Evolutionary conservation across 192 early-diverging fungal species (phyloP).

Genomic region (Gaertneriomyces semiglobifer): DNA sequence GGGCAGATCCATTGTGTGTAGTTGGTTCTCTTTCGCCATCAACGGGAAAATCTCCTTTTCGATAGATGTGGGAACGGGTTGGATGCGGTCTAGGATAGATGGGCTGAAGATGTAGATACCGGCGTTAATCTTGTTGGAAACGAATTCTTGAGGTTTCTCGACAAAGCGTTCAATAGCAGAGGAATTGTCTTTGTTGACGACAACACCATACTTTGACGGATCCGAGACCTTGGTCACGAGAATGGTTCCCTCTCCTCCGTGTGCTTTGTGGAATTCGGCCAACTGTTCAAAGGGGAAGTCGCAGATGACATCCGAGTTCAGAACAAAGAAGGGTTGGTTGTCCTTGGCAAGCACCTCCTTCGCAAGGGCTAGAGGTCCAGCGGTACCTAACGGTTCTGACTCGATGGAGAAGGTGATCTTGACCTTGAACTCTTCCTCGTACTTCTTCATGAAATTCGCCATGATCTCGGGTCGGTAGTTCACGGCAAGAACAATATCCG

Average conservation of each 20-base stretch:
- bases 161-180: slow-evolving; percentile 90
- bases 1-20: slow-evolving; percentile 90
- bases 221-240: slow-evolving; percentile 95
- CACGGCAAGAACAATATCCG: slow-evolving; percentile 96
- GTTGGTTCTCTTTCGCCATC: slow-evolving; percentile 82
- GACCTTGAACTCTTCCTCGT: slow-evolving; percentile 87
- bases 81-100: slow-evolving; percentile 80
- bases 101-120: slow-evolving; percentile 99
- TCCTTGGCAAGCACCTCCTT: slow-evolving; percentile 83
- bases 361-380: slow-evolving; percentile 93
- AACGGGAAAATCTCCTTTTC: slow-evolving; percentile 96
- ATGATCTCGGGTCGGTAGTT: slow-evolving; percentile 99
- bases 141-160: slow-evolving; percentile 94
- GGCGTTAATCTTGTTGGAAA: slow-evolving; percentile 98
- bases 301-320: slow-evolving; percentile 98
- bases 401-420: slow-evolving; percentile 96
- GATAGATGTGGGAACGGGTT: slow-evolving; percentile 91
- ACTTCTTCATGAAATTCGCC: slow-evolving; percentile 88
- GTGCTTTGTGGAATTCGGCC: slow-evolving; percentile 82
- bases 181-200: slow-evolving; percentile 74
- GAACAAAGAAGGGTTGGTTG: slow-evolving; percentile 94
- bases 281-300: slow-evolving; percentile 94
- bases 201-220: slow-evolving; percentile 98
- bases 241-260: slow-evolving; percentile 94
- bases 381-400: slow-evolving; percentile 92